Conservation (phyloP, 1,139 yeast species). For the Yamadazyma oceani region DNA sequence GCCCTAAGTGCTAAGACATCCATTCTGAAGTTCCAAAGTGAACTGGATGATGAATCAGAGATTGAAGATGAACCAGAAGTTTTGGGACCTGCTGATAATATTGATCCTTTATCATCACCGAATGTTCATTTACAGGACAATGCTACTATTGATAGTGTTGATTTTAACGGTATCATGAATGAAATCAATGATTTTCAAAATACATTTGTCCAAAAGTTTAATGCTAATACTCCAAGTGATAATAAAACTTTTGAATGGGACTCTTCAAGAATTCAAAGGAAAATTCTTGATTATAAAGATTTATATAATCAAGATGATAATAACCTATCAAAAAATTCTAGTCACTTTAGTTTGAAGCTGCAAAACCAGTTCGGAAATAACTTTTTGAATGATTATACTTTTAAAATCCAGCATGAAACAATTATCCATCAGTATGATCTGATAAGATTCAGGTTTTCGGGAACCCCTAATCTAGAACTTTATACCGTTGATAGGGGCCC, state of each 20-base stretch:
- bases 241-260: slow-evolving; percentile 1
- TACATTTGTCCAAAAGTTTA: slow-evolving; percentile 27
- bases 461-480: slow-evolving; percentile 9
- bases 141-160: slow-evolving; percentile 5
- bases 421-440: slow-evolving; percentile 38
- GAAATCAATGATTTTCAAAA: slow-evolving; percentile 36
- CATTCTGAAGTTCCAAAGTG: slow-evolving; percentile 24
- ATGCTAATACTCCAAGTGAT: slow-evolving; percentile 11
- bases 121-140: slow-evolving; percentile 6
- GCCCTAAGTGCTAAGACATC: slow-evolving; percentile 3
- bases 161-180: slow-evolving; percentile 24
- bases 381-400: slow-evolving; percentile 19
- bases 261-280: slow-evolving; percentile 33
- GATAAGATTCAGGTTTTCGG: slow-evolving; percentile 37
- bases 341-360: slow-evolving; percentile 13
- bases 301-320: slow-evolving; percentile 22
- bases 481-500: slow-evolving; percentile 8
- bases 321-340: slow-evolving; percentile 7
- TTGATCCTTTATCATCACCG: slow-evolving; percentile 11
- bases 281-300: slow-evolving; percentile 36
- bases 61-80: slow-evolving; percentile 21
- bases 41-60: slow-evolving; percentile 28
- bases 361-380: slow-evolving; percentile 4
- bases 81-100: slow-evolving; percentile 4
- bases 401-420: slow-evolving; percentile 40